Evolutionary conservation across 176 grass and related monocot species (phyloP).

Genomic region (Aegilops bicornis): DNA sequence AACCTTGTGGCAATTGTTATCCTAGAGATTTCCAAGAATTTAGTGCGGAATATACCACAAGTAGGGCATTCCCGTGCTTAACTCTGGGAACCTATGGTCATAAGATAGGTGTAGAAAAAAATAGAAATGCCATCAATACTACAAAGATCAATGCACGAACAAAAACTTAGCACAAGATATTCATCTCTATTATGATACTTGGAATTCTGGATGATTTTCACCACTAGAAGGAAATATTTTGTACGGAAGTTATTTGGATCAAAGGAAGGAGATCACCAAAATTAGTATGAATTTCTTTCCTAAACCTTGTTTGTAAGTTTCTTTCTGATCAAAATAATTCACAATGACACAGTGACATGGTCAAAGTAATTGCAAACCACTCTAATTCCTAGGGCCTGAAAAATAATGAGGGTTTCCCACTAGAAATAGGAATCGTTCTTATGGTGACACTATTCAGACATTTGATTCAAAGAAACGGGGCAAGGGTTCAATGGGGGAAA

Average conservation of each 20-base stretch:
- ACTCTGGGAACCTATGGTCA: not conserved
- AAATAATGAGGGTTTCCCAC: too few relatives aligned
- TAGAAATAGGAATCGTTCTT: too few relatives aligned
- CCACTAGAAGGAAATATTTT: not conserved
- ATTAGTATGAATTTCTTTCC: too few relatives aligned
- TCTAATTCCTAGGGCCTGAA: too few relatives aligned
- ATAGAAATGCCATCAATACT: not conserved
- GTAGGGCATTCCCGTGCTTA: not conserved
- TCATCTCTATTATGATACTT: too few relatives aligned
- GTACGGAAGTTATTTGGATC: not conserved
- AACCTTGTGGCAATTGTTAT: not conserved
- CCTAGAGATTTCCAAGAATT: not conserved
- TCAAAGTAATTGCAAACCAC: too few relatives aligned
- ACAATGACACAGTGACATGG: too few relatives aligned
- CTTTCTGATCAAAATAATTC: too few relatives aligned
- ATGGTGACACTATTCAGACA: too few relatives aligned
- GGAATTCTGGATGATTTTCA: not conserved
- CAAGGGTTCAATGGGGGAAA: too few relatives aligned
- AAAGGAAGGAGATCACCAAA: not conserved
- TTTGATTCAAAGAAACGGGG: too few relatives aligned
- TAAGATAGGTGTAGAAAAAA: not conserved
- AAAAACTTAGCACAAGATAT: not conserved
- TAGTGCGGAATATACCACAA: not conserved
- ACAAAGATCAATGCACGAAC: not conserved
- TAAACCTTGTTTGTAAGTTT: too few relatives aligned